Conservation (phyloP, 345 rosid species). For the Pugionium cornutum region DNA sequence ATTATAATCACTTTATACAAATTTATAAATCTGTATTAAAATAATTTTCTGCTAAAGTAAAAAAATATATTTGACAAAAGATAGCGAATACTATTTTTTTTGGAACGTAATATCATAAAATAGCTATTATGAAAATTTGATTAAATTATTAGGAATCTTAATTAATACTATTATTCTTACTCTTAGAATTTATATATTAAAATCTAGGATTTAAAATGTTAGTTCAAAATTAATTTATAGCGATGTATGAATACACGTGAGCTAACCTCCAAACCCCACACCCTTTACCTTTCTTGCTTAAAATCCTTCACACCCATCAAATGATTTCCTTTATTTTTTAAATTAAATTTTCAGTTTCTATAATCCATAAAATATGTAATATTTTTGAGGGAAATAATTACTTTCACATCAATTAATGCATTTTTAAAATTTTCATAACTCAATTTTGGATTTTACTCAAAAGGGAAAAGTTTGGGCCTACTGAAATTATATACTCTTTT, state of each 20-base stretch:
- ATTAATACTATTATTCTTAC: not conserved
- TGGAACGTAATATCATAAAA: no score
- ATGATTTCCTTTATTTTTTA: conserved; percentile 35
- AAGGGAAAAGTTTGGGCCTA: conserved; percentile 33
- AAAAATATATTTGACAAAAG: no score
- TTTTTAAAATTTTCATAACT: conserved; percentile 24
- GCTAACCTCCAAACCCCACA: conserved; percentile 68
- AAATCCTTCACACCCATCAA: conserved; percentile 44
- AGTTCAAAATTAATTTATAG: conserved; percentile 32
- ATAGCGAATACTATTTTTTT: no score
- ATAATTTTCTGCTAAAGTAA: no score
- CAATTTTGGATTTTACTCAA: conserved; percentile 35
- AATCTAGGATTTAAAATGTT: not conserved
- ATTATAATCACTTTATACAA: no score
- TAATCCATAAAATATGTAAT: conserved; percentile 20
- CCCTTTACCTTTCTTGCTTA: conserved; percentile 51
- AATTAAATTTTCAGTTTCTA: conserved; percentile 6
- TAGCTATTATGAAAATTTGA: no score
- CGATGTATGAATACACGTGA: conserved; percentile 72
- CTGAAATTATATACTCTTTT: conserved; percentile 31
- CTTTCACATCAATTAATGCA: conserved; percentile 23
- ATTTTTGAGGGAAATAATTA: conserved; percentile 8
- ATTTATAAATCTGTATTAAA: no score
- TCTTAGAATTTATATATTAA: not conserved
- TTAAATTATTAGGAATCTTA: no score